phyloP scores from a whole-genome alignment of 2,329 filamentous ascomycete species.

The Ceratocystis variospora region DNA sequence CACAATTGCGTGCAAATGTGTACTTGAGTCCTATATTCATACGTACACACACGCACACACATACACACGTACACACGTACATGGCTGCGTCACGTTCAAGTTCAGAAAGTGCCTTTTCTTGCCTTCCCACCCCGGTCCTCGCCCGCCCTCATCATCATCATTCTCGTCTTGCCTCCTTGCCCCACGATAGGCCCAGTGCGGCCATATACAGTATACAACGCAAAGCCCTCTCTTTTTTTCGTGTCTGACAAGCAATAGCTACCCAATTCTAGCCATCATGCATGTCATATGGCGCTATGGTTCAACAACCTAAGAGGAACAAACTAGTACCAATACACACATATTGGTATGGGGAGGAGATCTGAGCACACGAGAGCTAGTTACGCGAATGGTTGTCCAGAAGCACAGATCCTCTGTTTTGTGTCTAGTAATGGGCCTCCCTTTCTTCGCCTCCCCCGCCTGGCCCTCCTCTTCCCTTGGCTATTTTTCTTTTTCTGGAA shows the following conservation, averaged over 20 bases:
- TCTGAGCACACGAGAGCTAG: constrained; percentile 1
- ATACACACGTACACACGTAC: neutral
- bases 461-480: neutral
- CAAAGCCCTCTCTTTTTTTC: neutral
- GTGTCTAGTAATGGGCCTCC: neutral
- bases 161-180: neutral
- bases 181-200: neutral
- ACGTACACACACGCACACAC: neutral
- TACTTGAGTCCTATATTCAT: neutral
- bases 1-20: neutral
- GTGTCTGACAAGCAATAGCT: neutral
- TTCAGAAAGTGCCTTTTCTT: neutral
- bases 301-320: neutral
- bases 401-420: neutral
- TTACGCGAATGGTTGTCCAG: neutral
- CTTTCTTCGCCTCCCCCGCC: neutral
- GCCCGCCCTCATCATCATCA: neutral
- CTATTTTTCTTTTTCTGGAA: neutral
- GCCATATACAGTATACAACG: neutral
- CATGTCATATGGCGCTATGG: too few species aligned
- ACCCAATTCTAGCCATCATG: neutral
- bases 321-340: neutral
- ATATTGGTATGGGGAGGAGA: neutral
- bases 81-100: neutral
- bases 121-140: neutral